Evolutionary conservation across 139 green algal genomes (phyloP), one percentile per base, ranked within the genome.

Genomic region (Micromonas commoda): DNA sequence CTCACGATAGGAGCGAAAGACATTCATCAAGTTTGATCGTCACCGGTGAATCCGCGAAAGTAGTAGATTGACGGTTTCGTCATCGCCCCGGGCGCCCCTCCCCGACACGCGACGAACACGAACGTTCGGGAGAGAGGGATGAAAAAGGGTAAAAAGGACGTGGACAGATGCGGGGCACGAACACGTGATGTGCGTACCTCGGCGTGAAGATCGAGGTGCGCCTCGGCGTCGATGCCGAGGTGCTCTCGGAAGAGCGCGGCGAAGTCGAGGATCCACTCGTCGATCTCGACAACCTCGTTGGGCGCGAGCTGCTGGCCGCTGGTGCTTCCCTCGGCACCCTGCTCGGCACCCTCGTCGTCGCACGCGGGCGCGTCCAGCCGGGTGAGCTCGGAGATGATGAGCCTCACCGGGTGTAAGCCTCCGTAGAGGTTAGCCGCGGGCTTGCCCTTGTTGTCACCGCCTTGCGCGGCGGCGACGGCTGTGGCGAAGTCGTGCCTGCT

Each of bases 251-350:
- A 93, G 23, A 96, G 80, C 61, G 91, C 83, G 2, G 89, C 89
- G 87, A 97, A 97, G 32, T 93, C 86, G 35, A 97, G 63, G 74
- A 97, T 87, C 92, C 92, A 97, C 76, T 93, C 88, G 79, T 97
- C 93, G 20, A 97, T 81, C 72, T 86, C 82, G 39, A 76, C 65
- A 70, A 64, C 53, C 71, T 77, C 32, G 72, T 70, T 57, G 32
- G 45, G 57, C 32, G 73, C 31, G 2, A 37, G 24, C 66, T n/a
- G n/a, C n/a, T n/a, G n/a, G n/a, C 28, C 66, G 31, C 6, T 6
- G 26, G 66, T 28, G 5, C 19, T 73, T 23, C 6, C 66, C 64
- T 67, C 63, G 23, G 65, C 38, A 29, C 54, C 66, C 31, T 64
- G 32, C 37, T 79, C 69, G 33, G 32, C 68, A 63, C 65, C 71